Percentiles rank a stretch among this genome's conserved stretches.
phyloP scores from a whole-genome alignment of 306 rosid genomes.

The Potentilla sterilis region DNA sequence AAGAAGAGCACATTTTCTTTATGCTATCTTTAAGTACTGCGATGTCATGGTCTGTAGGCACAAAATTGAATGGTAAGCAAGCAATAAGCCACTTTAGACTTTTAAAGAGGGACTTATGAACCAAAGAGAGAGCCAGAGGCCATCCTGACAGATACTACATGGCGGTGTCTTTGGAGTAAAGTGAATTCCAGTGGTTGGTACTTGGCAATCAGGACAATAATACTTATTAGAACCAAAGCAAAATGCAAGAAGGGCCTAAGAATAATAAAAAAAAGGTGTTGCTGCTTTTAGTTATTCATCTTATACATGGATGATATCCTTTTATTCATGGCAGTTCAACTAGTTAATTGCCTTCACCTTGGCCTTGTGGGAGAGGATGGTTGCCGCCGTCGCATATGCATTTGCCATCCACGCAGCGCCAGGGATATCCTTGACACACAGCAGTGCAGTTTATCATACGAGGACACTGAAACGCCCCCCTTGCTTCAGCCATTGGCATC shows the following conservation, averaged over 20 bases:
- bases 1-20: neutral
- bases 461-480: slow-evolving; percentile 16
- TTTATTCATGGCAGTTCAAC: neutral
- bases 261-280: neutral
- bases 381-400: slow-evolving; percentile 10
- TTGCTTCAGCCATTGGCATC: slow-evolving; percentile 17
- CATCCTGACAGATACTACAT: neutral
- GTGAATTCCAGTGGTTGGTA: neutral
- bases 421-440: slow-evolving; percentile 29
- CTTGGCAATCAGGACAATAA: neutral
- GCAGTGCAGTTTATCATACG: slow-evolving; percentile 24
- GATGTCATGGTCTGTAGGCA: neutral
- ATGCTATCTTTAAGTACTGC: neutral
- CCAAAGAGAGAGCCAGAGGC: neutral
- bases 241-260: neutral
- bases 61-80: neutral
- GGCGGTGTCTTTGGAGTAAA: neutral
- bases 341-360: neutral
- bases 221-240: neutral
- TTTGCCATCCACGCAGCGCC: slow-evolving; percentile 18
- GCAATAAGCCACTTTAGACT: neutral
- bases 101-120: neutral
- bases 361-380: neutral
- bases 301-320: neutral
- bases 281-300: neutral